Base-by-base conservation (phyloP, 1,139 yeast species). In the Keqinozyma sinolaborantium region DNA sequence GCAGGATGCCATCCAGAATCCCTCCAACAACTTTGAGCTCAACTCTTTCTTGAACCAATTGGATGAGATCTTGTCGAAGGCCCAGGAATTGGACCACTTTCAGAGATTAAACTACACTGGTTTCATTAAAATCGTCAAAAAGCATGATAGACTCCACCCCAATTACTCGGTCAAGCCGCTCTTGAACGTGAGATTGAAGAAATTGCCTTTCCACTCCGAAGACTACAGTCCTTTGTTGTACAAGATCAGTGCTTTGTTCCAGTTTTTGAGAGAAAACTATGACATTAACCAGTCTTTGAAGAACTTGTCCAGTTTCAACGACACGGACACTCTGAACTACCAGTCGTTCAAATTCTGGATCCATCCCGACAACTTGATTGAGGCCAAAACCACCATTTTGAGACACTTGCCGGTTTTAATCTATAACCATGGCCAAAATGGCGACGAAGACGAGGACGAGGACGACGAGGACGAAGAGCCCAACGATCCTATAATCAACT, bases 341-440 rank as follows among this genome's bases (percentile, higher is more conserved):
- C 86, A 84, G 48, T 80, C 87, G 16, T 81, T 83, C 60, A 87
- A 87, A 61, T 90, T 90, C 59, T 92, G 98, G 98, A 73, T 92
- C 30, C 97, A 92, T 54, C 92, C 92, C 11, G 98, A 92, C 50
- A 88, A 92, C 56, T 68, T 90, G 54, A 90, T 90, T 96, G 97
- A 92, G 60, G 95, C 88, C 36, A 92, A 92, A 63, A 87, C 97
- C 15, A 80, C 88, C 42, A 86, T 92, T 43, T 73, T 92, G 52
- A 83, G 97, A 56, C 95, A 88, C 50, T 74, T 92, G 46, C 98
- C 98, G 0, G 95, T 90, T 4, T 71, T 92, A 41, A 84, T 92
- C 30, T 92, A 87, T 56, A 78, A 77, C 41, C 29, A 58, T 53
- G 62, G 60, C 26, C 60, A 60, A 29, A 64, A 52, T 29, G 57